Evolutionary conservation across 2,329 filamentous ascomycete genomes (phyloP).

Genomic region (Nemania sp.): DNA sequence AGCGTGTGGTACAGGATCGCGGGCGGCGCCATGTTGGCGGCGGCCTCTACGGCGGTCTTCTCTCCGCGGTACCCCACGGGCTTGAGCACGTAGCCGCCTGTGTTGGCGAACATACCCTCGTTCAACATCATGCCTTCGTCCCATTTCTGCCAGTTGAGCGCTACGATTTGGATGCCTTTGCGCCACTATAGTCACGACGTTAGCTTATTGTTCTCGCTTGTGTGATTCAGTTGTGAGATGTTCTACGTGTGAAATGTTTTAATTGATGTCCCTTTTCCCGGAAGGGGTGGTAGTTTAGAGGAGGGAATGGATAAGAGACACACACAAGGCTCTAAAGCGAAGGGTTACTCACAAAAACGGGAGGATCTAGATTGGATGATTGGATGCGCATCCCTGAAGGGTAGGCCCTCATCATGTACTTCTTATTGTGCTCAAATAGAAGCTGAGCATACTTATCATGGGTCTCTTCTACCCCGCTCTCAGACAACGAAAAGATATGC

Average conservation of each 20-base stretch:
- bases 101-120: slow-evolving; percentile 88
- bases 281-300: not conserved
- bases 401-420: slow-evolving; percentile 88
- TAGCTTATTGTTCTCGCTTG: slow-evolving; percentile 8
- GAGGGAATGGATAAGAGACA: not conserved
- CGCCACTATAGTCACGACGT: slow-evolving; percentile 67
- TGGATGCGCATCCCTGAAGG: slow-evolving; percentile 84
- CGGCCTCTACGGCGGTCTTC: slow-evolving; percentile 46
- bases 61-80: slow-evolving; percentile 68
- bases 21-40: slow-evolving; percentile 38
- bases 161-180: slow-evolving; percentile 89
- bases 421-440: slow-evolving; percentile 84
- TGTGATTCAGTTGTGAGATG: not conserved
- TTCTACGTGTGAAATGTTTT: not conserved
- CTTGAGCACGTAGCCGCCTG: slow-evolving; percentile 88
- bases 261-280: not conserved
- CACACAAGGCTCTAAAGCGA: not conserved
- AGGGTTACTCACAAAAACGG: slow-evolving; percentile 65
- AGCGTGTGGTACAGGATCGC: slow-evolving; percentile 68
- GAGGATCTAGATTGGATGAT: slow-evolving; percentile 89
- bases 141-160: slow-evolving; percentile 92
- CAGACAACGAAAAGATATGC: slow-evolving; percentile 76
- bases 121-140: slow-evolving; percentile 98
- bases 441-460: slow-evolving; percentile 61
- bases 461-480: slow-evolving; percentile 72